Evolutionary conservation across 495 filamentous ascomycete species (phyloP), one percentile per base, ranked within the genome.

Genomic region (Penicillium macrosclerotiorum): DNA sequence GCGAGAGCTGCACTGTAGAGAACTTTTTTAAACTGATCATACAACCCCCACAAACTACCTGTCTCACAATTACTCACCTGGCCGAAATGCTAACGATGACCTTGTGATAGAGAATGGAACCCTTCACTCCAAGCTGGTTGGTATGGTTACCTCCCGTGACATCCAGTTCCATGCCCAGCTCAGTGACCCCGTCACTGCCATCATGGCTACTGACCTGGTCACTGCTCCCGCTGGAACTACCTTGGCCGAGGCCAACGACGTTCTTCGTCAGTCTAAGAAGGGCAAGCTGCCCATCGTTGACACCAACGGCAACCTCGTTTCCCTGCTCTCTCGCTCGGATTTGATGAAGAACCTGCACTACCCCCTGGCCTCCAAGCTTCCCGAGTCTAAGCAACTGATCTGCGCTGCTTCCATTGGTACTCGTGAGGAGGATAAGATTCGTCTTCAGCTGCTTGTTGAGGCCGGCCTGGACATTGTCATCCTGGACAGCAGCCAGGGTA

Each of bases 281-380:
- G 93, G 93, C 71, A 99, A 99, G 75, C 83, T 99, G 35, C 93
- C 94, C 29, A 96, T 97, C 51, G 85, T 99, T 24, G 94, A 99
- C 66, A 67, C 79, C 27, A 71, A 84, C 20, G 86, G 85, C 47
- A 95, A 96, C 72, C 80, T 97, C 18, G 83, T 95, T 31, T 93
- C 93, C 23, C 85, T 99, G 64, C 88, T 99, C 55, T 96, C 91
- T 19, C 89, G 93, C 60, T 94, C 90, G 45, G 93, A 99, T 71
- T 74, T 99, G 66, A 96, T 91, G 77, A 99, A 99, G 80, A 99
- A 99, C 71, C 80, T 96, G 9, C 84, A 97, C 73, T 99, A 91
- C 70, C 93, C 93, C 30, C 77, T 96, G 43, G 93, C 93, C 35
- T 97, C 94, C 17, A 99, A 99, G 77, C 84, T 95, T 16, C 89